Base-by-base conservation (phyloP, 1,284 basidiomycete species). In the Cryptococcus floricola region DNA sequence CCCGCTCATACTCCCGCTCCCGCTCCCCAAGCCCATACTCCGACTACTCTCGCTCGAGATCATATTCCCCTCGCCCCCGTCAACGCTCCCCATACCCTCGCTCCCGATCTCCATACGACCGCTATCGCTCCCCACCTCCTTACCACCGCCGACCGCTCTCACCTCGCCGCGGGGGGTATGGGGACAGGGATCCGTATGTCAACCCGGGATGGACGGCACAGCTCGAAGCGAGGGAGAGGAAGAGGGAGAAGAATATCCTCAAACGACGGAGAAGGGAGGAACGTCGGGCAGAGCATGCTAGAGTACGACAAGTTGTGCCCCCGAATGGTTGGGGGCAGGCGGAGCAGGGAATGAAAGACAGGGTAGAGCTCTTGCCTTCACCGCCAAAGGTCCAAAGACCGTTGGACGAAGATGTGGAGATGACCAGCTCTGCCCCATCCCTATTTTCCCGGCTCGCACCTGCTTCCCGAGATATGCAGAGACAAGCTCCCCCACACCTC, bases 161-260 rank as follows among this genome's bases (percentile, higher is more conserved):
- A 4, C 60, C 52, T 16, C 41, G 54, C 3, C 57, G 57, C 56
- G 57, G 61, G 57, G 37, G 58, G 10, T 45, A 50, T 23, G 50
- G 62, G 16, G 70, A 59, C 59, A 2, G 31, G 6, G 31, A 76
- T 58, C 61, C 61, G 8, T 77, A 73, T 74, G 52, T 75, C 3
- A 67, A 76, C 56, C 72, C 74, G 1, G 67, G 70, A 19, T 67
- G 65, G 46, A 59, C 45, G 8, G 62, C 54, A 5, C 63, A 60
- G 64, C 46, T 63, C 19, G 61, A 62, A 25, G 31, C n/a, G 10
- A 13, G n/a, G 25, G 3, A 48, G 46, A 13, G 25, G 13, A 48
- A 48, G 13, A 4, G 42, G n/a, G 46, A 48, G 14, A 28, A 48
- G 46, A 16, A 31, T 18, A 23, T 31, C 5, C 9, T 28, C 23